phyloP scores from a whole-genome alignment of 192 early-diverging fungal species.

The Coemansia sp. region DNA sequence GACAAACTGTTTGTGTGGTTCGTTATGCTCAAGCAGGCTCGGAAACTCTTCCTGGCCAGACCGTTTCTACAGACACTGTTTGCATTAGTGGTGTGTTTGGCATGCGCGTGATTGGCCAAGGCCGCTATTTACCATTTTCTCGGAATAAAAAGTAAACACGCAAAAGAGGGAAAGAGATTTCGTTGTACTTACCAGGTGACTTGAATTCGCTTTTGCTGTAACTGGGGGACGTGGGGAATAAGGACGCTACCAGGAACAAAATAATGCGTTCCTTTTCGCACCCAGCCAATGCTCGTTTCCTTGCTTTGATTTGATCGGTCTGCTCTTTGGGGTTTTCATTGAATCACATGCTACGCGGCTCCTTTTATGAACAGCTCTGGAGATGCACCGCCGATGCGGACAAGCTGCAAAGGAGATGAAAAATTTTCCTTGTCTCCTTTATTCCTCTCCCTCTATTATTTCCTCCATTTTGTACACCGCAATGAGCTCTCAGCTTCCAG shows the following conservation, averaged over 20 bases:
- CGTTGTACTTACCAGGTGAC: neutral
- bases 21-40: slow-evolving; percentile 14
- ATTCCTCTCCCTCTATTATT: neutral
- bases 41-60: slow-evolving; percentile 21
- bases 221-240: slow-evolving; percentile 1
- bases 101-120: slow-evolving; percentile 7
- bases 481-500: slow-evolving; percentile 19
- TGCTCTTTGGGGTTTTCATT: neutral
- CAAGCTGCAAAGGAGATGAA: slow-evolving; percentile 7
- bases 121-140: slow-evolving; percentile 7
- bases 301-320: slow-evolving; percentile 9
- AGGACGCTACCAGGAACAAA: neutral
- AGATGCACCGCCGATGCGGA: slow-evolving; percentile 1
- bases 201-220: neutral
- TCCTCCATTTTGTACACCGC: neutral
- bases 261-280: neutral
- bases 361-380: slow-evolving; percentile 11
- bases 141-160: slow-evolving; percentile 7
- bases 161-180: neutral
- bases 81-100: neutral
- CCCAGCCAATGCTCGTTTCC: neutral
- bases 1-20: slow-evolving; percentile 27
- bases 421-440: slow-evolving; percentile 6
- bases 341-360: neutral
- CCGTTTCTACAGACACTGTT: neutral